Evolutionary conservation across 139 green algal species (phyloP).

Genomic region (Zygnema circumcarinatum): DNA sequence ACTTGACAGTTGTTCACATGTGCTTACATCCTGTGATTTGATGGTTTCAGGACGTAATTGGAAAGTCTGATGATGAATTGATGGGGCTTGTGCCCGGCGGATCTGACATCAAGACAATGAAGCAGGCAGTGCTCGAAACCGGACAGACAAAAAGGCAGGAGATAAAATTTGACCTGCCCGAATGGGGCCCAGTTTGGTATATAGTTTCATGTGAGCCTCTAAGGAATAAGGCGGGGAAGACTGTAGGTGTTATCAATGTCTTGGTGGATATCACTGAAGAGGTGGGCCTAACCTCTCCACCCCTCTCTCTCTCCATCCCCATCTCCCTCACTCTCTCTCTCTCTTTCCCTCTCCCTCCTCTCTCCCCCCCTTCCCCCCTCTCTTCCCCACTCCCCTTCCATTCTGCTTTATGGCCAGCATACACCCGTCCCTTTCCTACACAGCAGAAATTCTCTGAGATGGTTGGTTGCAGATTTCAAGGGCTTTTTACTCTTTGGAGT

Average conservation of each 20-base stretch:
- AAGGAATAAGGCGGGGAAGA: not conserved
- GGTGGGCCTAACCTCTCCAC: not conserved
- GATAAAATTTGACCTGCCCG: not conserved
- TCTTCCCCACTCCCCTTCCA: not conserved
- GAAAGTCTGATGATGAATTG: not conserved
- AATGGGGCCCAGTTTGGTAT: not conserved
- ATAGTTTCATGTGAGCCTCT: constrained; percentile 15
- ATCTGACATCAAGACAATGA: not conserved
- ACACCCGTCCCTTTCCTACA: not conserved
- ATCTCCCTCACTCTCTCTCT: not conserved
- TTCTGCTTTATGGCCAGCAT: not conserved
- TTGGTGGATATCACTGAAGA: not conserved
- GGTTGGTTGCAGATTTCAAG: too few species aligned
- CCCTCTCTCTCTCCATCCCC: not conserved
- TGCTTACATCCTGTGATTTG: too few species aligned
- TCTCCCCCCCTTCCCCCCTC: not conserved
- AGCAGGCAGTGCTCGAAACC: not conserved
- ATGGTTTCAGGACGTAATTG: not conserved
- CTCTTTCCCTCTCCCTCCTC: not conserved
- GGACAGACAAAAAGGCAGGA: constrained; percentile 7
- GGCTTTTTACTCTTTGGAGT: too few species aligned
- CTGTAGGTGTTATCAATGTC: not conserved
- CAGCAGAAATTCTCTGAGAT: not conserved
- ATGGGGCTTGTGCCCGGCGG: not conserved
- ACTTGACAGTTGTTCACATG: too few species aligned